Percentiles rank a stretch among this genome's conserved stretches.
Conservation (phyloP, 2,329 filamentous ascomycete species). For the Thelonectria blattea region DNA sequence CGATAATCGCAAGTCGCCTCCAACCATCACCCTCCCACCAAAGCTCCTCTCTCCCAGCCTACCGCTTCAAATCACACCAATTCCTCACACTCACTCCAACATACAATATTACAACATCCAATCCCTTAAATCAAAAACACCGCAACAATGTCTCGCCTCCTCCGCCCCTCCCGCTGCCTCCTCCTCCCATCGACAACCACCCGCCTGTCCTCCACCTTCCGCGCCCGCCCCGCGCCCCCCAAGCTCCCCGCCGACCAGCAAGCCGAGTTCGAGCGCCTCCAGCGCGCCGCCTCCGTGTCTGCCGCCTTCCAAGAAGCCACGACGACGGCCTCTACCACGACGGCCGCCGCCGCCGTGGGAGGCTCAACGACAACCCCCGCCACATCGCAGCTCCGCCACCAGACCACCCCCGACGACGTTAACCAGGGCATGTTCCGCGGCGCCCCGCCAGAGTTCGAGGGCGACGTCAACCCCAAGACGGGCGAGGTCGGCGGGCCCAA, state of each 20-base stretch:
- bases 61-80: background rate
- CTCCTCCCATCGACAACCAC: conserved; percentile 21
- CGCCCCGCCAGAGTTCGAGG: conserved; percentile 88
- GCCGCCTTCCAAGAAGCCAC: conserved; percentile 47
- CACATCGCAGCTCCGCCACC: conserved; percentile 29
- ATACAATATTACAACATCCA: background rate
- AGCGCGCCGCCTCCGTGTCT: conserved; percentile 63
- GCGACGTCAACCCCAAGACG: conserved; percentile 89
- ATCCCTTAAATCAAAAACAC: background rate
- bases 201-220: conserved; percentile 51
- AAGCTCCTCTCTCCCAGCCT: background rate
- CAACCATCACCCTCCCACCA: background rate
- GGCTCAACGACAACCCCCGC: conserved; percentile 32
- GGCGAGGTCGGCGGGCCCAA: conserved; percentile 96
- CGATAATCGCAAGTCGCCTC: background rate
- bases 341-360: background rate
- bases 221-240: conserved; percentile 72
- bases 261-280: conserved; percentile 87
- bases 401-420: conserved; percentile 48
- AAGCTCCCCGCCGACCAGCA: conserved; percentile 88
- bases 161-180: conserved; percentile 23
- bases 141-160: conserved; percentile 30
- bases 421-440: conserved; percentile 72
- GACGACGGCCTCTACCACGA: background rate
- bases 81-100: background rate